Evolutionary conservation across 108 stramenopile species (phyloP), one percentile per base, ranked within the genome.

Genomic region (Discostella stelligeroides): DNA sequence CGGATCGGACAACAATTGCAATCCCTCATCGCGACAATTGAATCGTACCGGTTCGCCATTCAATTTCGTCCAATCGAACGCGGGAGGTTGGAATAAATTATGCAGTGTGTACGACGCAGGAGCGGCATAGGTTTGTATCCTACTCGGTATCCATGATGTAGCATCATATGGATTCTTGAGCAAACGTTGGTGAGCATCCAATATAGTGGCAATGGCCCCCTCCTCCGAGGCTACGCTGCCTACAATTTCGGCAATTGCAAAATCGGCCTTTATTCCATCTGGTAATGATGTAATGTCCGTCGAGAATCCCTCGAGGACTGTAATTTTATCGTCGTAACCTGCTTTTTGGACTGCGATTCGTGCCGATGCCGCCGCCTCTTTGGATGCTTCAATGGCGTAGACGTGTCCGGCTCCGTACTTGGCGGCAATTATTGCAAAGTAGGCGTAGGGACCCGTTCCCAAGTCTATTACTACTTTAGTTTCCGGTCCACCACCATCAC

Each of bases 31-130:
- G 15, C 88, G 60, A 62, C 88, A 89, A 57, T 83, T 86, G 60
- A 89, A 89, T 11, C 88, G 59, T 14, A 88, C 84, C 11, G 88
- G 88, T 24, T 84, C 85, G 0, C 75, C 83, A 25, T 70, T 66
- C 29, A 89, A 62, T 58, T 87, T 86, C 7, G 66, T 72, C 88
- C 88, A 89, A 70, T 89, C 88, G 61, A 85, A 89, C 2, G 72
- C 84, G 0, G 88, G 88, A 13, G 88, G 86, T 24, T 46, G 40
- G 49, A 89, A 84, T 23, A 86, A 28, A 50, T 87, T 85, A 56
- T 89, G 88, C 3, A 89, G 61, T 0, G 88, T 79, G 60, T 89
- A 89, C 0, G 82, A 81, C 11, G 85, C 85, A 1, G 88, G 86
- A 10, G 84, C 72, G 0, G 76, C 82, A 39, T 57, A 79, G 0